A percentile compares a stretch with the other conserved stretches of the same genome.
These are phyloP conservation scores for Akebia trifoliata DNA, from an alignment of 164 flowering plant species.

Conservation along the genomic window DNA sequence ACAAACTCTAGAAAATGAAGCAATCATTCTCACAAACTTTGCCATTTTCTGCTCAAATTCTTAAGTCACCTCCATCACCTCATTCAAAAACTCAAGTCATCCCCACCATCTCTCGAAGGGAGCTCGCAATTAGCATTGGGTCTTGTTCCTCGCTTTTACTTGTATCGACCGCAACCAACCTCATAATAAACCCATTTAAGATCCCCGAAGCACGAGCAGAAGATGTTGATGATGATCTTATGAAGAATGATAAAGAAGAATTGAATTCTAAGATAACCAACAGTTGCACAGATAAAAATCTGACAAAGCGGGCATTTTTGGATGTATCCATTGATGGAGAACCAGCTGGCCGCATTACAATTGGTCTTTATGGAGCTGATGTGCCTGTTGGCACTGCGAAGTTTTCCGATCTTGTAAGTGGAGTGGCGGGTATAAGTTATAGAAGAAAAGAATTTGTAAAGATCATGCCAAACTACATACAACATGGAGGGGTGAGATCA, in stretches of 20 bases:
- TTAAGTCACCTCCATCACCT: conserved; percentile 5
- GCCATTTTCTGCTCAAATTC: conserved; percentile 18
- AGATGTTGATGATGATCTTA: conserved; percentile 18
- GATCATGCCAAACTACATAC: conserved; percentile 81
- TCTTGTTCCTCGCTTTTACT: conserved; percentile 41
- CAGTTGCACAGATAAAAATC: conserved; percentile 23
- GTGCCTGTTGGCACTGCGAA: conserved; percentile 55
- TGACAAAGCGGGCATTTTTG: conserved; percentile 58
- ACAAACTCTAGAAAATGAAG: conserved; percentile 15
- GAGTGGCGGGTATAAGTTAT: conserved; percentile 75
- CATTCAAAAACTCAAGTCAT: conserved; percentile 14
- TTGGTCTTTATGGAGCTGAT: conserved; percentile 51
- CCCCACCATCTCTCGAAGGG: conserved; percentile 41
- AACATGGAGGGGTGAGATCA: conserved; percentile 86
- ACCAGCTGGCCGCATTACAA: conserved; percentile 56
- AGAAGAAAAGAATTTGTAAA: conserved; percentile 85
- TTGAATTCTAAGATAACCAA: conserved; percentile 4
- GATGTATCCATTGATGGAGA: conserved; percentile 74
- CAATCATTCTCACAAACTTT: conserved; percentile 12
- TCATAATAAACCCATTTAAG: conserved; percentile 23
- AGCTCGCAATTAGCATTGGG: conserved; percentile 29
- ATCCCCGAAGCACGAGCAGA: conserved; percentile 39
- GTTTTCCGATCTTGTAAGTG: conserved; percentile 54
- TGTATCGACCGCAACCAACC: too few species aligned
- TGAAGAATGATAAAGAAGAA: conserved; percentile 4